Percentiles rank a stretch among this genome's conserved stretches.
Evolutionary conservation across 2,329 filamentous ascomycete species (phyloP).

Genomic region (Phialocephala subalpina): DNA sequence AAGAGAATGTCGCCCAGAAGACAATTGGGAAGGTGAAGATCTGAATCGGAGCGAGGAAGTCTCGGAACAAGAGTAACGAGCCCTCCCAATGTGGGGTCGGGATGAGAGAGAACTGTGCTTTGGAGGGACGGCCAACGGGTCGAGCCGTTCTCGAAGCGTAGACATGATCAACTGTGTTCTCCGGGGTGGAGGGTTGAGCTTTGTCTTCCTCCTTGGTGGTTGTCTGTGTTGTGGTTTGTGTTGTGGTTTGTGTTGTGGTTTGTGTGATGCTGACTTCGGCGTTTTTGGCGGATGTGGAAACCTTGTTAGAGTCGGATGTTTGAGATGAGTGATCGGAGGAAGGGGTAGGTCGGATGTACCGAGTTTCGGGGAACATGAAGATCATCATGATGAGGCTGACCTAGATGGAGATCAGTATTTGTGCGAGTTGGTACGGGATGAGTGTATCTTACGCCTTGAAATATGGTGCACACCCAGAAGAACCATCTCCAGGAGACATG

Average conservation of each 20-base stretch:
- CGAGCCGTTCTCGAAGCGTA: background rate
- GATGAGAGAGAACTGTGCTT: slow-evolving; percentile 20
- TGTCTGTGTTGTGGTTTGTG: background rate
- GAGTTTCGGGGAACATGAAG: slow-evolving; percentile 68
- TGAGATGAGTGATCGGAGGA: slow-evolving; percentile 45
- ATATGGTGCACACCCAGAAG: slow-evolving; percentile 48
- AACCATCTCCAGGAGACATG: slow-evolving; percentile 48
- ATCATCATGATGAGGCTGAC: slow-evolving; percentile 57
- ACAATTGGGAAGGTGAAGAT: slow-evolving; percentile 65
- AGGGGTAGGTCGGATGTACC: slow-evolving; percentile 49
- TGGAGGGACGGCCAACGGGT: slow-evolving; percentile 11
- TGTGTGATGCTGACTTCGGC: background rate
- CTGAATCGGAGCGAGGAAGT: slow-evolving; percentile 68
- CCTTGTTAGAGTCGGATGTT: background rate
- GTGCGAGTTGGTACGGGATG: background rate
- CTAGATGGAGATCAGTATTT: background rate
- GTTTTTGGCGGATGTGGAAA: background rate
- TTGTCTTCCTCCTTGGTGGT: background rate
- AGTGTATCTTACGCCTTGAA: slow-evolving; percentile 33
- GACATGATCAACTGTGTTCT: background rate
- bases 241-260: background rate
- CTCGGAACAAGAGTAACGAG: slow-evolving; percentile 44
- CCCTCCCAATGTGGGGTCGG: slow-evolving; percentile 4
- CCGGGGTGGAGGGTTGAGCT: background rate
- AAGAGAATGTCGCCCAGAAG: slow-evolving; percentile 65